phyloP scores from a whole-genome alignment of 2,329 filamentous ascomycete species.

The Zymoseptoria ardabiliae region DNA sequence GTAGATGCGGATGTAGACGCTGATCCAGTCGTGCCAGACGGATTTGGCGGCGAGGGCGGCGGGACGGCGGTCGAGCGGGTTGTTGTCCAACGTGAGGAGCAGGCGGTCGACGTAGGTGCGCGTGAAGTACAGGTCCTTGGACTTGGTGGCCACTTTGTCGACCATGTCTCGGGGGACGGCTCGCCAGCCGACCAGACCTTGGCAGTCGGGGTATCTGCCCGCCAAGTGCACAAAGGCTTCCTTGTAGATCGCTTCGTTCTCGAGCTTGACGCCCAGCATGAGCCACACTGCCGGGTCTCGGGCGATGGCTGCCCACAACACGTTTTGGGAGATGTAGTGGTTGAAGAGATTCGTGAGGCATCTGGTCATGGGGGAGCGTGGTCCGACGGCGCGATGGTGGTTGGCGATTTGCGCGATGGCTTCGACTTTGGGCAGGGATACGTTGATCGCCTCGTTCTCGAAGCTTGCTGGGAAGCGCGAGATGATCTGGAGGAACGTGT shows the following conservation, averaged over 20 bases:
- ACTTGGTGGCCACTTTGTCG: slow-evolving; percentile 15
- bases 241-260: slow-evolving; percentile 28
- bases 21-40: slow-evolving; percentile 28
- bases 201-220: slow-evolving; percentile 24
- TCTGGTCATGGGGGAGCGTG: slow-evolving; percentile 16
- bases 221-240: slow-evolving; percentile 33
- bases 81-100: slow-evolving; percentile 17
- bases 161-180: slow-evolving; percentile 5
- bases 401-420: slow-evolving; percentile 23
- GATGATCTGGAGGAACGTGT: slow-evolving; percentile 24
- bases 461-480: slow-evolving; percentile 23
- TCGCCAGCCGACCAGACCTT: neutral
- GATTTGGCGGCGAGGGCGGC: slow-evolving; percentile 27
- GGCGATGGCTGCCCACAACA: slow-evolving; percentile 27
- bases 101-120: slow-evolving; percentile 20
- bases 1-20: slow-evolving; percentile 11
- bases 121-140: slow-evolving; percentile 9
- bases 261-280: slow-evolving; percentile 22
- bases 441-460: slow-evolving; percentile 12
- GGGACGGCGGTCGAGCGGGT: slow-evolving; percentile 6
- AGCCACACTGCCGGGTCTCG: slow-evolving; percentile 30
- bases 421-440: slow-evolving; percentile 24
- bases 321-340: slow-evolving; percentile 23
- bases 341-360: slow-evolving; percentile 14
- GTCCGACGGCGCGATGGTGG: slow-evolving; percentile 16